These are phyloP conservation scores for Prunus mongolica DNA, from an alignment of 306 rosid genomes.

Conservation along the genomic window DNA sequence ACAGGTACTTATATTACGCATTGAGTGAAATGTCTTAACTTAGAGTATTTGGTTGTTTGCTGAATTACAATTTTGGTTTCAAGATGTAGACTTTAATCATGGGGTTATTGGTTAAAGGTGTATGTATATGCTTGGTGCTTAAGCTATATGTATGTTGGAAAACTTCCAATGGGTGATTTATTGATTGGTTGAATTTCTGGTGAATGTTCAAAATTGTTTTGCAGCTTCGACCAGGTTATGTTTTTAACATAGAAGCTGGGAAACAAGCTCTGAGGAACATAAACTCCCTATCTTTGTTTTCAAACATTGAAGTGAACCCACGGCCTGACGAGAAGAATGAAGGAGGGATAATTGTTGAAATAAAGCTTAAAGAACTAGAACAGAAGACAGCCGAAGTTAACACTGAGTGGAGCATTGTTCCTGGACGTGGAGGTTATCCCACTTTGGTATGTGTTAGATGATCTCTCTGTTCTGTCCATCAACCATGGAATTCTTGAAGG, in stretches of 20 bases:
- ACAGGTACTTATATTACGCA: constrained; percentile 43
- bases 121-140: not conserved
- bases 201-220: constrained; percentile 31
- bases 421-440: constrained; percentile 92
- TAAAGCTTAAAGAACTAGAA: constrained; percentile 85
- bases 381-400: constrained; percentile 93
- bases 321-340: constrained; percentile 90
- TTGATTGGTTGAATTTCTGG: constrained; percentile 10
- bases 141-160: not conserved
- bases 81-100: not conserved
- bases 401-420: constrained; percentile 95
- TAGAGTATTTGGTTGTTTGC: not conserved
- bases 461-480: not conserved
- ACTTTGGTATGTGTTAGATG: constrained; percentile 59
- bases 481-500: not conserved
- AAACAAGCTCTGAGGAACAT: constrained; percentile 94
- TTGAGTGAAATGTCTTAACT: not conserved
- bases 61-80: not conserved
- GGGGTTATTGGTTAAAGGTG: not conserved
- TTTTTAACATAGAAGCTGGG: constrained; percentile 93
- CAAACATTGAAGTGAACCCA: constrained; percentile 96
- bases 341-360: constrained; percentile 91
- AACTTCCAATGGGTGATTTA: not conserved
- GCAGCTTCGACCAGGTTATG: constrained; percentile 79
- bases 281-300: constrained; percentile 81